Percentiles rank a stretch among this genome's conserved stretches.
These are phyloP conservation scores for Microbotryomycetes sp. DNA, from an alignment of 1,284 basidiomycete genomes.

Conservation along the genomic window DNA sequence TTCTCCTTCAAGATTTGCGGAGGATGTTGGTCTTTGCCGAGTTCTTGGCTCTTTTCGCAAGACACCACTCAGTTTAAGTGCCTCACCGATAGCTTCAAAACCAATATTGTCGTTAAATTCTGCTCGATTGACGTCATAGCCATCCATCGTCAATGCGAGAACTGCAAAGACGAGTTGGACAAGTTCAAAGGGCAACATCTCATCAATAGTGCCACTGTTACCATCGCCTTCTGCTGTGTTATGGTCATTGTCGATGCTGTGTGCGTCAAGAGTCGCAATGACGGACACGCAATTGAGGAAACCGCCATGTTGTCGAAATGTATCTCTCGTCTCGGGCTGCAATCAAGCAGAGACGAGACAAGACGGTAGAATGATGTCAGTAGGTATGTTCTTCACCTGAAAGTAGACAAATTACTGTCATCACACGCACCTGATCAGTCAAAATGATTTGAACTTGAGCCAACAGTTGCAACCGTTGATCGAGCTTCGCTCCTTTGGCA, in stretches of 20 bases:
- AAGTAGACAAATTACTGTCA: neutral
- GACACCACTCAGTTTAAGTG: constrained; percentile 10
- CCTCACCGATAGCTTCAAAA: constrained; percentile 6
- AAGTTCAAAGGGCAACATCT: constrained; percentile 12
- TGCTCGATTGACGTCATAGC: constrained; percentile 7
- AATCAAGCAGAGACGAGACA: too few relatives aligned
- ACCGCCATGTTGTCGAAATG: constrained; percentile 6
- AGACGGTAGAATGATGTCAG: neutral
- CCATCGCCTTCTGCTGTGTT: neutral
- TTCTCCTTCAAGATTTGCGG: neutral
- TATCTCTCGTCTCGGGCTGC: constrained; percentile 10
- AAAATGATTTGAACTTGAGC: constrained; percentile 1
- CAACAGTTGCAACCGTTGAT: constrained; percentile 1
- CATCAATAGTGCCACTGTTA: neutral
- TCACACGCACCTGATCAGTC: neutral
- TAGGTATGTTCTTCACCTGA: neutral
- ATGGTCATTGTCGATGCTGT: neutral
- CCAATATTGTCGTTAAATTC: constrained; percentile 5
- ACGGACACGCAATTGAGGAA: constrained; percentile 11
- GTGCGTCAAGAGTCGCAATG: constrained; percentile 6
- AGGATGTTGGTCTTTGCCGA: neutral
- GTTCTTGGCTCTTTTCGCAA: neutral
- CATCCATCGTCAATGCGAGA: constrained; percentile 4
- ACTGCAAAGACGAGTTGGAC: constrained; percentile 16
- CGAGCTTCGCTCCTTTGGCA: neutral